A percentile compares a stretch with the other conserved stretches of the same genome.
Evolutionary conservation across 257 asterid genomes (phyloP).

Genomic region (Solanum commersonii): DNA sequence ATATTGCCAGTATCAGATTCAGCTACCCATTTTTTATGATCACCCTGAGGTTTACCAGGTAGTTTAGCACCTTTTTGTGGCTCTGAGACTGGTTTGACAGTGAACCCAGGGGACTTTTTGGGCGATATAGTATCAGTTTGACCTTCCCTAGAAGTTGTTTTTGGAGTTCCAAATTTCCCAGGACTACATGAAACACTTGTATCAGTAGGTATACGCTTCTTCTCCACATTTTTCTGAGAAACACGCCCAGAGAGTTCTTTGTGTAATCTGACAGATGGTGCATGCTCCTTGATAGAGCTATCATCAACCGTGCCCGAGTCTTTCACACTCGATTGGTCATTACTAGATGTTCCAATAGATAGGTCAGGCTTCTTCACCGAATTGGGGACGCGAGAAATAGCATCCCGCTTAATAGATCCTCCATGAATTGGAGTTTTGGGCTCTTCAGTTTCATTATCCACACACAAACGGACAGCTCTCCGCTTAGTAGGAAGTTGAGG

Average conservation of each 20-base stretch:
- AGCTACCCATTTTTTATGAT: constrained; percentile 37
- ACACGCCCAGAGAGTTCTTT: constrained; percentile 23
- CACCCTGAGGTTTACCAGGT: constrained; percentile 26
- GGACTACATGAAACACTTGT: constrained; percentile 22
- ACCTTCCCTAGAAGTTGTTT: constrained; percentile 24
- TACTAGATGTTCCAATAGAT: constrained; percentile 13
- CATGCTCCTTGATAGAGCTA: constrained; percentile 32
- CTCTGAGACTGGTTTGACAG: constrained; percentile 29
- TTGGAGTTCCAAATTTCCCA: constrained; percentile 29
- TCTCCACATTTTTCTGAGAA: constrained; percentile 33
- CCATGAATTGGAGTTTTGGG: constrained; percentile 95
- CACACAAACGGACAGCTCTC: constrained; percentile 83
- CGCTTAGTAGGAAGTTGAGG: constrained; percentile 47
- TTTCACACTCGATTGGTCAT: constrained; percentile 17
- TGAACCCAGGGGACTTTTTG: constrained; percentile 29
- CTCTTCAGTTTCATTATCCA: constrained; percentile 63
- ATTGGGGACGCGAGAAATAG: constrained; percentile 23
- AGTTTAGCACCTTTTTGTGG: constrained; percentile 30
- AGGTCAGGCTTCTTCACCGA: constrained; percentile 31
- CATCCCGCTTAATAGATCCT: constrained; percentile 44
- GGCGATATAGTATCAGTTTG: constrained; percentile 43
- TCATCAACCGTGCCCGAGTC: constrained; percentile 28
- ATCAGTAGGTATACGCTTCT: constrained; percentile 29
- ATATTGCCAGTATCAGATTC: constrained; percentile 15
- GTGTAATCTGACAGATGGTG: constrained; percentile 25